These are phyloP conservation scores for Tuber umbilicatum DNA, from an alignment of 495 filamentous ascomycete genomes.

Conservation along the genomic window DNA sequence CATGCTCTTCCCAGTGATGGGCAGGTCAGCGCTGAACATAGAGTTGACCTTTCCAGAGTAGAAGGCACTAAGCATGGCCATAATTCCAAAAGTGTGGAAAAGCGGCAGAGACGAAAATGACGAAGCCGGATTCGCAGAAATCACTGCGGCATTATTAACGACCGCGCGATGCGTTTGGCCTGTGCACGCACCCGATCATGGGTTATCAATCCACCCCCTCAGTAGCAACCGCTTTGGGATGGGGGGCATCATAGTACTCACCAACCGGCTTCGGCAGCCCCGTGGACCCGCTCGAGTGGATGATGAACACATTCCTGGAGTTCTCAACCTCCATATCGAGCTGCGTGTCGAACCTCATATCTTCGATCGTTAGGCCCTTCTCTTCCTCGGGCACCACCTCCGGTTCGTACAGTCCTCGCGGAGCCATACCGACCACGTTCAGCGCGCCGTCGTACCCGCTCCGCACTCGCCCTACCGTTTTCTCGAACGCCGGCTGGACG, in stretches of 20 bases:
- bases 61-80: conserved; percentile 50
- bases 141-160: conserved; percentile 44
- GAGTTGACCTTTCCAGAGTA: conserved; percentile 49
- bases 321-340: conserved; percentile 44
- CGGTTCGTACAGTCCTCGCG: conserved; percentile 43
- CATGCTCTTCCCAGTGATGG: conserved; percentile 50
- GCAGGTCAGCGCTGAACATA: conserved; percentile 51
- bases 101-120: conserved; percentile 54
- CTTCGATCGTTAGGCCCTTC: conserved; percentile 22
- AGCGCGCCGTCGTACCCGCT: conserved; percentile 42
- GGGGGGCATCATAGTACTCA: background rate
- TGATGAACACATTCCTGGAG: conserved; percentile 46
- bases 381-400: conserved; percentile 34
- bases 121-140: conserved; percentile 43
- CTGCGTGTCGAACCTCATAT: conserved; percentile 31
- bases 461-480: conserved; percentile 47
- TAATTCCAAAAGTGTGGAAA: conserved; percentile 52
- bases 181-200: conserved; percentile 2
- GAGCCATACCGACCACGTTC: conserved; percentile 40
- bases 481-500: conserved; percentile 45
- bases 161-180: conserved; percentile 39
- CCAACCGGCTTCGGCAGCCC: conserved; percentile 53
- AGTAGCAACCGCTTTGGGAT: background rate
- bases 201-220: background rate
- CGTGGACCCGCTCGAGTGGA: conserved; percentile 57